Conservation (phyloP, 345 rosid species). For the Nasturtium officinale region DNA sequence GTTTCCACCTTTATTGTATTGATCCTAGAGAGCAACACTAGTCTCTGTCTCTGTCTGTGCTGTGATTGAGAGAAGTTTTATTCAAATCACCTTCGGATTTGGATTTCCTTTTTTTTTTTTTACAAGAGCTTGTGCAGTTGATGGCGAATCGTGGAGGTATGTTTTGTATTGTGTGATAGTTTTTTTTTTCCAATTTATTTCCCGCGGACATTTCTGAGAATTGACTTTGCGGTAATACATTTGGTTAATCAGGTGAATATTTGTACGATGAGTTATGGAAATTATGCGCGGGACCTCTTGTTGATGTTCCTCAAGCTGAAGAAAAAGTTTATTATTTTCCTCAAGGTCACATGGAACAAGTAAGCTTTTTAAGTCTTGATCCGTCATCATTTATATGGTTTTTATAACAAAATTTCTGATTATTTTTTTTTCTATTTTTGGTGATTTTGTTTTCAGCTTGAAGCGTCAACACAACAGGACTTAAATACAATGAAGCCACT, state of each 20-base stretch:
- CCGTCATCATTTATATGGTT: background rate
- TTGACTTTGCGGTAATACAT: background rate
- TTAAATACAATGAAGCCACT: constrained; percentile 68
- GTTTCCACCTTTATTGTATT: constrained; percentile 9
- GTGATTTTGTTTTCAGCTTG: constrained; percentile 53
- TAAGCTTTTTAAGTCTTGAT: constrained; percentile 29
- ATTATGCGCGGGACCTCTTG: constrained; percentile 83
- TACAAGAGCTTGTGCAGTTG: too few relatives aligned
- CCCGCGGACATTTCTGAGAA: constrained; percentile 18
- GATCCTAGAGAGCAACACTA: background rate
- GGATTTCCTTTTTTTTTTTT: too few relatives aligned
- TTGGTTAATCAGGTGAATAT: constrained; percentile 35
- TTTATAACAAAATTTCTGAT: background rate
- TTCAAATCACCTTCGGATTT: constrained; percentile 1
- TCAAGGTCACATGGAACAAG: constrained; percentile 98
- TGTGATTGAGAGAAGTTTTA: background rate
- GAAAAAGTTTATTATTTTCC: constrained; percentile 85
- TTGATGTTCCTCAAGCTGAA: constrained; percentile 63
- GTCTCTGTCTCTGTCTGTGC: background rate
- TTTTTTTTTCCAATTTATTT: background rate
- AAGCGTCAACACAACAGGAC: constrained; percentile 85
- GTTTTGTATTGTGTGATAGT: constrained; percentile 43
- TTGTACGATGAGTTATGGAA: constrained; percentile 80
- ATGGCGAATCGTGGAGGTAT: constrained; percentile 60
- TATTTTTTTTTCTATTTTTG: constrained; percentile 45